Evolutionary conservation across 768 basidiomycete species (phyloP).

Genomic region (Cyathus striatus): DNA sequence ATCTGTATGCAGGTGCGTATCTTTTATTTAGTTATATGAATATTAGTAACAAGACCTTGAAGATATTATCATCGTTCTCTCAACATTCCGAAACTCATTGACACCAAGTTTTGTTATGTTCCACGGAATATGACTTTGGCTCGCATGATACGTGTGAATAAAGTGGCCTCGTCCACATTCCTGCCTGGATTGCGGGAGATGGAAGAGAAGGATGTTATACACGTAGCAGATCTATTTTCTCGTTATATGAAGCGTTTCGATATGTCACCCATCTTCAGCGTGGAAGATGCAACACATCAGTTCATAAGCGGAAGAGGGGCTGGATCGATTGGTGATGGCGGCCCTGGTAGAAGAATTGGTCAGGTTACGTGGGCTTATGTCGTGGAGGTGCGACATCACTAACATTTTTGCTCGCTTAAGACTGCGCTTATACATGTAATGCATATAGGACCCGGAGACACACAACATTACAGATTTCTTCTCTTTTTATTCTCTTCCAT

Average conservation of each 20-base stretch:
- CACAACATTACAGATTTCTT: slow-evolving; percentile 91
- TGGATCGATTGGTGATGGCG: slow-evolving; percentile 45
- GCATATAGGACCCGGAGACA: slow-evolving; percentile 67
- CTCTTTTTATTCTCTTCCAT: slow-evolving; percentile 96
- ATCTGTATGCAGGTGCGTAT: slow-evolving; percentile 66
- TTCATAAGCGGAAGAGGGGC: slow-evolving; percentile 81
- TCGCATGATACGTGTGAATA: slow-evolving; percentile 78
- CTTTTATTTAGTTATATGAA: too few species aligned
- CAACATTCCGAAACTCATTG: slow-evolving; percentile 89
- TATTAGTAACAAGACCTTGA: too few species aligned
- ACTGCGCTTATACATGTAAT: not conserved
- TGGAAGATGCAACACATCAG: slow-evolving; percentile 82
- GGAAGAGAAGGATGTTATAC: slow-evolving; percentile 69
- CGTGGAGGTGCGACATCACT: slow-evolving; percentile 64
- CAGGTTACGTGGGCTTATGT: slow-evolving; percentile 98
- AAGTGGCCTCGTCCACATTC: slow-evolving; percentile 47
- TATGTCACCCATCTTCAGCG: slow-evolving; percentile 66
- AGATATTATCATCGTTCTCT: slow-evolving; percentile 92
- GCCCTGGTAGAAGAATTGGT: slow-evolving; percentile 49
- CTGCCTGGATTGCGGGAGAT: slow-evolving; percentile 82
- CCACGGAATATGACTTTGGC: slow-evolving; percentile 87
- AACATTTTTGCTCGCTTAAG: slow-evolving; percentile 1
- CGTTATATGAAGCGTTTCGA: slow-evolving; percentile 85
- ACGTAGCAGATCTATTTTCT: slow-evolving; percentile 65
- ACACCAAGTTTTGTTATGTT: slow-evolving; percentile 84